Evolutionary conservation across 768 basidiomycete genomes (phyloP).

Genomic region (Boletus rubescentipes): DNA sequence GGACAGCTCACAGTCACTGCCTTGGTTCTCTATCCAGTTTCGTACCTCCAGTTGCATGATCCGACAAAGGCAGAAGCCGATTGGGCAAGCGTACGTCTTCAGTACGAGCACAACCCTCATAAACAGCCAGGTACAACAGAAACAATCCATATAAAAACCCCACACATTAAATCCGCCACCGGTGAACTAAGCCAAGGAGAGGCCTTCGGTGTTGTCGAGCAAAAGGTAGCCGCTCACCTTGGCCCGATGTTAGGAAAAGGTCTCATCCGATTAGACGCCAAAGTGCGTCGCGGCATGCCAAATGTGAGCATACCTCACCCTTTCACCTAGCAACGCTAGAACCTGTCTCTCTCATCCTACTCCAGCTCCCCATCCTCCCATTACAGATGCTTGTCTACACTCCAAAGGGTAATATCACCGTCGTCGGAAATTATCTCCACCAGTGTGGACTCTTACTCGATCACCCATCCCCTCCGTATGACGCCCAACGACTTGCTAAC

Average conservation of each 20-base stretch:
- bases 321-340: slow-evolving; percentile 14
- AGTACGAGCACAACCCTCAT: slow-evolving; percentile 64
- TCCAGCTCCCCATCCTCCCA: slow-evolving; percentile 76
- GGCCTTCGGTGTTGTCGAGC: slow-evolving; percentile 81
- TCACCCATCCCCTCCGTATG: slow-evolving; percentile 72
- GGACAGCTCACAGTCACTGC: slow-evolving; percentile 82
- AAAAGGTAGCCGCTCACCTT: slow-evolving; percentile 74
- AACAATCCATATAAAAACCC: slow-evolving; percentile 77
- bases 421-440: slow-evolving; percentile 76
- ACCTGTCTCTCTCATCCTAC: slow-evolving; percentile 18
- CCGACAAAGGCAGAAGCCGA: slow-evolving; percentile 46
- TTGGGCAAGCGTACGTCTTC: slow-evolving; percentile 68
- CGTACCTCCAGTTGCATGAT: slow-evolving; percentile 57
- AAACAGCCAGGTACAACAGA: slow-evolving; percentile 53
- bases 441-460: slow-evolving; percentile 70
- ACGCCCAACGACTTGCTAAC: slow-evolving; percentile 54
- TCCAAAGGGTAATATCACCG: slow-evolving; percentile 86
- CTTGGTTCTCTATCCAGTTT: slow-evolving; percentile 78
- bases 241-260: slow-evolving; percentile 86
- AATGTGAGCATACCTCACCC: slow-evolving; percentile 48
- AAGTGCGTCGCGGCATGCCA: slow-evolving; percentile 61
- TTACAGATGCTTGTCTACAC: slow-evolving; percentile 90
- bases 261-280: slow-evolving; percentile 76
- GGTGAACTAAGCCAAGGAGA: slow-evolving; percentile 63
- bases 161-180: slow-evolving; percentile 46